A percentile compares a stretch with the other conserved stretches of the same genome.
phyloP scores from a whole-genome alignment of 2,329 filamentous ascomycete genomes.

The Capronia coronata region DNA sequence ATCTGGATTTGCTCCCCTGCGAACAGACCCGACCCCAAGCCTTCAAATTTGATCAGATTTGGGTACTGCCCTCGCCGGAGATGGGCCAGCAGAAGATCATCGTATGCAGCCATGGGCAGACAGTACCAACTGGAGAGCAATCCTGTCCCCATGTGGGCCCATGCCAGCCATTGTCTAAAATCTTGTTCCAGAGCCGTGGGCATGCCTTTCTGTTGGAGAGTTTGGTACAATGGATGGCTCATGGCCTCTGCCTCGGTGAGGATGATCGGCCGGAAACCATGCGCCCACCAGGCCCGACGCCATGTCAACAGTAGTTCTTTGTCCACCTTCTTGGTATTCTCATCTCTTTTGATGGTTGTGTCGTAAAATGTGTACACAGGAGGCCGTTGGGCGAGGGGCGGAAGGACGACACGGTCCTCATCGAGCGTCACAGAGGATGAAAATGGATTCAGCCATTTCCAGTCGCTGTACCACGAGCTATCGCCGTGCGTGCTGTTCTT shows the following conservation, averaged over 20 bases:
- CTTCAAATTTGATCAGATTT: constrained; percentile 65
- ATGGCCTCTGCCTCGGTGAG: constrained; percentile 72
- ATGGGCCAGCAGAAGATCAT: constrained; percentile 65
- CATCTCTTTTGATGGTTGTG: constrained; percentile 55
- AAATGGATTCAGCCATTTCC: constrained; percentile 86
- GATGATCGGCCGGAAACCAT: constrained; percentile 81
- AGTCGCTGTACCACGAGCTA: constrained; percentile 79
- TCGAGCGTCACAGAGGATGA: constrained; percentile 73
- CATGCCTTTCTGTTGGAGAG: constrained; percentile 58
- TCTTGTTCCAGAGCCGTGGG: constrained; percentile 60
- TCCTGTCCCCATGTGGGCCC: constrained; percentile 83
- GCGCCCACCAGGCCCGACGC: constrained; percentile 91
- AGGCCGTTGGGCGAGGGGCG: constrained; percentile 63
- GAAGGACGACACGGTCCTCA: constrained; percentile 75
- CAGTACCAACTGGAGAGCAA: constrained; percentile 72
- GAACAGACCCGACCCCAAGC: constrained; percentile 65
- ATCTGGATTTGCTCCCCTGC: constrained; percentile 62
- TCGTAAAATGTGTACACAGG: constrained; percentile 92
- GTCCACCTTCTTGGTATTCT: constrained; percentile 63
- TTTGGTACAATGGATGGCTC: constrained; percentile 70
- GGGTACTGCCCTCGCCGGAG: constrained; percentile 71
- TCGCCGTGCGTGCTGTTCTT: constrained; percentile 72
- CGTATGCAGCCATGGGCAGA: constrained; percentile 72
- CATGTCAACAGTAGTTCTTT: constrained; percentile 74
- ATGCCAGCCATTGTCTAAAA: constrained; percentile 80